phyloP scores from a whole-genome alignment of 495 filamentous ascomycete genomes.

The Aspergillus heteromorphus region DNA sequence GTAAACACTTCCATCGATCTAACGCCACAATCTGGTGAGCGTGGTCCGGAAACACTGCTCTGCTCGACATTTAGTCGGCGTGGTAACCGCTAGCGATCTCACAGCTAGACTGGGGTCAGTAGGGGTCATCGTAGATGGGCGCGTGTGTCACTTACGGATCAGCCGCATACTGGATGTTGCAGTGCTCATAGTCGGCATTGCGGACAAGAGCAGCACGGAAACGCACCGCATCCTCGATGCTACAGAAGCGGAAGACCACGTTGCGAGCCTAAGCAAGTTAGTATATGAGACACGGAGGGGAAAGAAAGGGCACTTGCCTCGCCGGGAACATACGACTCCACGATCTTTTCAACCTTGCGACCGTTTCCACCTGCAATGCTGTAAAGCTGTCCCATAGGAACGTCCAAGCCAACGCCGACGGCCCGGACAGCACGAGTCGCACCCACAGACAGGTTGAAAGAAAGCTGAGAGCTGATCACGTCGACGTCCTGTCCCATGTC shows the following conservation, averaged over 20 bases:
- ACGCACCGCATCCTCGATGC: slow-evolving; percentile 34
- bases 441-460: slow-evolving; percentile 26
- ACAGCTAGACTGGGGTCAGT: slow-evolving; percentile 23
- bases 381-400: slow-evolving; percentile 22
- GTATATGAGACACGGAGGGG: neutral
- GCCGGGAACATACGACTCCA: slow-evolving; percentile 22
- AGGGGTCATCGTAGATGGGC: neutral
- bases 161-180: slow-evolving; percentile 30
- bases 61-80: slow-evolving; percentile 13
- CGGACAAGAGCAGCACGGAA: slow-evolving; percentile 32
- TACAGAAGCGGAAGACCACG: slow-evolving; percentile 38
- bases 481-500: slow-evolving; percentile 31
- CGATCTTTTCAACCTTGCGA: slow-evolving; percentile 35
- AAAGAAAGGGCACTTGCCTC: slow-evolving; percentile 24
- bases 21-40: no score
- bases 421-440: slow-evolving; percentile 38
- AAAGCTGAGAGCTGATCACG: slow-evolving; percentile 32
- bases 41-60: neutral
- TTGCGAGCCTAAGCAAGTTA: slow-evolving; percentile 21
- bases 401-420: slow-evolving; percentile 30
- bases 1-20: no score
- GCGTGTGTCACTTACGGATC: slow-evolving; percentile 40
- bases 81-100: slow-evolving; percentile 30
- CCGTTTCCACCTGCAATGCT: slow-evolving; percentile 24
- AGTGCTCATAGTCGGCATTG: slow-evolving; percentile 39